Evolutionary conservation across 768 basidiomycete genomes (phyloP).

Genomic region (Omphalotus guepiniiformis): DNA sequence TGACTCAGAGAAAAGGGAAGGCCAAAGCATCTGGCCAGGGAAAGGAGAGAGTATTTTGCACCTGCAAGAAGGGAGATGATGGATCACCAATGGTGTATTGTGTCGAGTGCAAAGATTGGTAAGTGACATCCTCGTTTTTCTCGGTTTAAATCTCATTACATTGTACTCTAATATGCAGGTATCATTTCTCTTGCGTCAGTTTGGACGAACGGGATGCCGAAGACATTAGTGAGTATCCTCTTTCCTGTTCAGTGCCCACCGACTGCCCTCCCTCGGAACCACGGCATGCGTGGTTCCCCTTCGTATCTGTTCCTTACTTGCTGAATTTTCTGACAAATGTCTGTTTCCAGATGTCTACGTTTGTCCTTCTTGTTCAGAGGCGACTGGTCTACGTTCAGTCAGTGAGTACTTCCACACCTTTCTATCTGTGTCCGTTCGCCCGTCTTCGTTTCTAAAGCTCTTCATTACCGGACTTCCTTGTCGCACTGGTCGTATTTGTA

Average conservation of each 20-base stretch:
- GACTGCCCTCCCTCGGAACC: too few relatives aligned
- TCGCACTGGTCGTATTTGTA: constrained; percentile 5
- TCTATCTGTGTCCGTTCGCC: constrained; percentile 12
- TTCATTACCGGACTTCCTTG: not conserved
- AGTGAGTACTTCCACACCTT: constrained; percentile 58
- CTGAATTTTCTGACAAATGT: too few relatives aligned
- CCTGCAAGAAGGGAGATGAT: constrained; percentile 67
- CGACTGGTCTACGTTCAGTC: constrained; percentile 61
- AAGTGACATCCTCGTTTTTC: constrained; percentile 19
- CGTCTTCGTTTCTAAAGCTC: not conserved
- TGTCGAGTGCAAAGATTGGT: constrained; percentile 71
- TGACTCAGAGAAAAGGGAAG: constrained; percentile 13
- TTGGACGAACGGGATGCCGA: constrained; percentile 62
- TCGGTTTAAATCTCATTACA: constrained; percentile 9
- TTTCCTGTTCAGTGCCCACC: constrained; percentile 7
- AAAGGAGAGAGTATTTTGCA: constrained; percentile 42
- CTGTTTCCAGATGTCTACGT: constrained; percentile 50
- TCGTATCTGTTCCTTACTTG: too few relatives aligned
- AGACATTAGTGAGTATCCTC: constrained; percentile 64
- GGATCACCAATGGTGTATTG: constrained; percentile 81
- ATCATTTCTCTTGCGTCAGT: constrained; percentile 76
- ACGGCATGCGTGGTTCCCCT: too few relatives aligned
- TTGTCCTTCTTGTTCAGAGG: constrained; percentile 51
- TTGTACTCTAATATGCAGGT: constrained; percentile 42
- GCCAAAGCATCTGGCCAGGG: constrained; percentile 4